Evolutionary conservation across 2,329 filamentous ascomycete genomes (phyloP).

Genomic region (Cadophora sp.): DNA sequence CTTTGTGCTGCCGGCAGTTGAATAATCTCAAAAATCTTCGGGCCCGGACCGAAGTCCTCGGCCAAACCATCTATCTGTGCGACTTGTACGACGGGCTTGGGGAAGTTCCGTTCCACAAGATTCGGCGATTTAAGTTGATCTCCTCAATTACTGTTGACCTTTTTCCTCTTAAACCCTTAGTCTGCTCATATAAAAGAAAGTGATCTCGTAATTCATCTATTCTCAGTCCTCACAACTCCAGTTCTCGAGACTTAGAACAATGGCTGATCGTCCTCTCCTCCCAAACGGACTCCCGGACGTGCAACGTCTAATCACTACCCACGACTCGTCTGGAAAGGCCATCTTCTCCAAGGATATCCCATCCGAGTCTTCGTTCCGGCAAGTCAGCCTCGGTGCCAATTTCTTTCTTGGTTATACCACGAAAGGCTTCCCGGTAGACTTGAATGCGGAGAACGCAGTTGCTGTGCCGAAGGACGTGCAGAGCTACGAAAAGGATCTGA

Average conservation of each 20-base stretch:
- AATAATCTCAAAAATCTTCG: background rate
- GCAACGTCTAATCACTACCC: constrained; percentile 33
- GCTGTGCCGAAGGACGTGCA: constrained; percentile 29
- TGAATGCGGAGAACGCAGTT: constrained; percentile 19
- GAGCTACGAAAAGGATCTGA: constrained; percentile 28
- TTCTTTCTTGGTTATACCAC: constrained; percentile 37
- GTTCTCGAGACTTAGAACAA: background rate
- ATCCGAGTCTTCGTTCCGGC: constrained; percentile 22
- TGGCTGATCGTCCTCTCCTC: constrained; percentile 17
- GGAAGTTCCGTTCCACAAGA: background rate
- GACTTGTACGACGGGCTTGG: background rate
- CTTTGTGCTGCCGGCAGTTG: background rate
- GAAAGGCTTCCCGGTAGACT: constrained; percentile 30
- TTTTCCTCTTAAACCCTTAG: background rate
- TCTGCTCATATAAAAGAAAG: no score
- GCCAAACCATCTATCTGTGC: background rate
- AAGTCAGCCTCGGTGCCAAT: constrained; percentile 24
- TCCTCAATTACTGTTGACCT: background rate
- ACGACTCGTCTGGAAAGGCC: constrained; percentile 30
- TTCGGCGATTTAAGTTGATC: background rate
- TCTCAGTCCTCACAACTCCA: background rate
- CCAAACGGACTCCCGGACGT: constrained; percentile 32
- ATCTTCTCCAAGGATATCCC: constrained; percentile 27
- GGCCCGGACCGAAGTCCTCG: background rate
- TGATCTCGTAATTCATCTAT: no score